Conservation (phyloP, 23 red algal species). For the Gracilaria gracilis region DNA sequence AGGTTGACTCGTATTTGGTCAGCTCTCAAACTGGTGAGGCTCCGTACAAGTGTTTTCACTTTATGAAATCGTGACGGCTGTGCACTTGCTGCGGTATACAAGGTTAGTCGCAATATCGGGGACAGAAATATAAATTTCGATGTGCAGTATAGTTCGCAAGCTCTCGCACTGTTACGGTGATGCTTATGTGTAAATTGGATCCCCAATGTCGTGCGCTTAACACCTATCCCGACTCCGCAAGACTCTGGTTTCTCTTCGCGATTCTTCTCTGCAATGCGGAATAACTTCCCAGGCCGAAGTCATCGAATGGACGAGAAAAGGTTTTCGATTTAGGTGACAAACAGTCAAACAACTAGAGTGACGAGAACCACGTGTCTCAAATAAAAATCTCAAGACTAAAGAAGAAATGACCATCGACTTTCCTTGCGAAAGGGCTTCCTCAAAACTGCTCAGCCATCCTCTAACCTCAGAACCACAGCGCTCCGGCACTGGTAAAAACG, state of each 20-base stretch:
- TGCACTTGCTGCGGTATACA: background rate
- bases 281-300: background rate
- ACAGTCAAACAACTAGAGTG: background rate
- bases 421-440: background rate
- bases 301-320: slow-evolving; percentile 12
- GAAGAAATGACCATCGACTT: slow-evolving; percentile 5
- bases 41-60: background rate
- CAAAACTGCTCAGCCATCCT: background rate
- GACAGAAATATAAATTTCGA: background rate
- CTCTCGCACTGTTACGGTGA: background rate
- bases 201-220: background rate
- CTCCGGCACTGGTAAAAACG: background rate
- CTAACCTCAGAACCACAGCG: too few relatives aligned
- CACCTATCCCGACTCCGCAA: background rate
- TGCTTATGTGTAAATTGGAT: background rate
- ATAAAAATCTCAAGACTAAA: slow-evolving; percentile 17
- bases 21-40: background rate
- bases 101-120: background rate
- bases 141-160: background rate
- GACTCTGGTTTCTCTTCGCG: background rate
- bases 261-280: too few relatives aligned
- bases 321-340: background rate
- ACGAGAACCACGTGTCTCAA: slow-evolving; percentile 19
- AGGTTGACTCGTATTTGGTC: background rate
- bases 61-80: background rate